Base-by-base conservation (phyloP, 345 rosid genomes). In the Anacardium occidentale region DNA sequence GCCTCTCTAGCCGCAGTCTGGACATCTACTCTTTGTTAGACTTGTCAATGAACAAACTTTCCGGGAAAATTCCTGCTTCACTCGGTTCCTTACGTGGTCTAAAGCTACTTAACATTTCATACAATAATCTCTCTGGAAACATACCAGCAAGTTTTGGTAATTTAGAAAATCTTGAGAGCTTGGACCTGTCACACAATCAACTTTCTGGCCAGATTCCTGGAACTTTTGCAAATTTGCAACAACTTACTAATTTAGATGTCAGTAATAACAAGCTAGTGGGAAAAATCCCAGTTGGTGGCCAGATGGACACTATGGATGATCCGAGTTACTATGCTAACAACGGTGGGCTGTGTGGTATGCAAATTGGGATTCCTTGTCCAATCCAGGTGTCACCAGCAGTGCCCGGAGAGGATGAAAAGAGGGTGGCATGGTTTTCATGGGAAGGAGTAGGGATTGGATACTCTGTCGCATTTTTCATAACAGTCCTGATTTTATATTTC, bases 181-280 rank as follows among this genome's bases (percentile, higher is more conserved):
- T 79, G 52, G 85, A 82, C 65, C 70, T 78, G 71, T 82, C 85
- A 44, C 82, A 78, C 76, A 82, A 82, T 59, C 69, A 63, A 37
- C 50, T 76, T 4, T 73, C 76, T 0, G 82, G 83, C 22, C 21
- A 66, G 14, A 63, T 82, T 57, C 85, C 82, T 1, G 44, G 17
- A 29, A 73, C 76, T 13, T 62, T 82, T 13, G 55, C 71, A 37
- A 78, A 69, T 50, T 66, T 78, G 64, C 75, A 48, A 37, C 55
- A 75, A 62, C 85, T 82, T 44, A 32, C 71, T 1, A 66, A 15
- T 42, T 55, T 78, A 58, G 77, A 78, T 54, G 75, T 78, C 51
- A 82, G 80, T 22, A 71, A 76, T 77, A 82, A 71, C 72, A 68
- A 64, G 17, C 79, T 82, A 0, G 12, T n/a, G n/a, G 81, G 83